These are phyloP conservation scores for Aegle marmelos DNA, from an alignment of 345 rosid species.

Conservation along the genomic window DNA sequence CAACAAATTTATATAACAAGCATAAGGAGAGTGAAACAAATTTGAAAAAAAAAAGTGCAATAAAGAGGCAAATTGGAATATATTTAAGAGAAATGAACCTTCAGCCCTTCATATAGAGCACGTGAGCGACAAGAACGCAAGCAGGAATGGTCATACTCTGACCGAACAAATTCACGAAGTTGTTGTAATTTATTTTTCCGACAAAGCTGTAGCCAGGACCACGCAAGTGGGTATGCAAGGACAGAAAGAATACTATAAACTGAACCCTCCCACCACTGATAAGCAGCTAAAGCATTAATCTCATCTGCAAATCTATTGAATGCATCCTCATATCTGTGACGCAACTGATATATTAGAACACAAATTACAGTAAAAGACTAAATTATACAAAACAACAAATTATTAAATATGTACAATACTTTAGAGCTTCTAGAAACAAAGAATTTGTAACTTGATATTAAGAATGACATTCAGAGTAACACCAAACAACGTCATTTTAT, in stretches of 20 bases:
- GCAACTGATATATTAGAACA: constrained; percentile 10
- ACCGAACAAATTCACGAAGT: constrained; percentile 92
- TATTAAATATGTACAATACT: not conserved
- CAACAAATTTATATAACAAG: not conserved
- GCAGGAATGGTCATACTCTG: constrained; percentile 95
- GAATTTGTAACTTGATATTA: not conserved
- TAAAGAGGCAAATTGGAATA: not conserved
- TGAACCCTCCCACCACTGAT: constrained; percentile 98
- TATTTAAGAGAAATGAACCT: constrained; percentile 44
- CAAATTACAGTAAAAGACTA: not conserved
- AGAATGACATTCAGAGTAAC: not conserved
- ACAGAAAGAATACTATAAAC: constrained; percentile 64
- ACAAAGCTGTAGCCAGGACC: constrained; percentile 88
- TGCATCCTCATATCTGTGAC: constrained; percentile 78
- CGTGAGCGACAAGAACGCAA: constrained; percentile 95
- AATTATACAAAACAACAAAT: not conserved
- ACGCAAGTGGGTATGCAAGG: constrained; percentile 86
- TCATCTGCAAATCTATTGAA: constrained; percentile 85
- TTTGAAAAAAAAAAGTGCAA: too few species aligned
- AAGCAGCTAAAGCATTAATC: constrained; percentile 79
- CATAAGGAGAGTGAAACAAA: too few species aligned
- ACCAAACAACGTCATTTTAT: constrained; percentile 3
- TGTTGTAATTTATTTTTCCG: constrained; percentile 75
- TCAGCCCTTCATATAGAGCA: constrained; percentile 90
- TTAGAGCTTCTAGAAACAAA: not conserved